These are phyloP conservation scores for Pseudozyma tsukubaensis DNA, from an alignment of 1,284 basidiomycete genomes.

Conservation along the genomic window DNA sequence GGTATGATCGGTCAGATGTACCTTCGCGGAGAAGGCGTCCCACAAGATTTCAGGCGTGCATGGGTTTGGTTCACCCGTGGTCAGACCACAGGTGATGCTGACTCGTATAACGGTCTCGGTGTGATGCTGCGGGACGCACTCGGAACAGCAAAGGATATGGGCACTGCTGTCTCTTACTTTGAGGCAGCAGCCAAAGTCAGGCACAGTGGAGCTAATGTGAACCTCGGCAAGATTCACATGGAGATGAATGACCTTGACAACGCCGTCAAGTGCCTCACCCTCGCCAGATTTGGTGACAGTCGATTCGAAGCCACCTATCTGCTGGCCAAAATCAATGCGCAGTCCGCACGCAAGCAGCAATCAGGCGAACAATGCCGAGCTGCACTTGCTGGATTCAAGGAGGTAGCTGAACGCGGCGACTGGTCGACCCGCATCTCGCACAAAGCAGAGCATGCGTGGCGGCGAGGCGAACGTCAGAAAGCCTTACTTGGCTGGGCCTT, in stretches of 20 bases:
- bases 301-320: slow-evolving; percentile 57
- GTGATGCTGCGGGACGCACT: slow-evolving; percentile 92
- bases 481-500: slow-evolving; percentile 77
- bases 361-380: slow-evolving; percentile 40
- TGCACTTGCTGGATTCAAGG: slow-evolving; percentile 57
- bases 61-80: slow-evolving; percentile 95
- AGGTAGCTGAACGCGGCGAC: slow-evolving; percentile 59
- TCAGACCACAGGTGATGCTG: slow-evolving; percentile 77
- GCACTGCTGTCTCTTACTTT: slow-evolving; percentile 78
- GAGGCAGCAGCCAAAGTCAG: slow-evolving; percentile 77
- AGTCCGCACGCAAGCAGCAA: slow-evolving; percentile 34
- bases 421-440: slow-evolving; percentile 63
- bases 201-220: slow-evolving; percentile 85
- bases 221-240: slow-evolving; percentile 82
- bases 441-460: slow-evolving; percentile 63
- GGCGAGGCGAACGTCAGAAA: slow-evolving; percentile 49
- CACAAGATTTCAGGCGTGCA: slow-evolving; percentile 79
- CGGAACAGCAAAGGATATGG: slow-evolving; percentile 71
- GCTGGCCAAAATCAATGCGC: slow-evolving; percentile 52
- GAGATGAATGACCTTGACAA: slow-evolving; percentile 45
- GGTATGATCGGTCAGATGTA: slow-evolving; percentile 85
- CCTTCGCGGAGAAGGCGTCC: slow-evolving; percentile 90
- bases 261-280: slow-evolving; percentile 46
- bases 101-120: slow-evolving; percentile 88
- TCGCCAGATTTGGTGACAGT: slow-evolving; percentile 38